Base-by-base conservation (phyloP, 805 yeast species). In the Pichia gijzeniarum region DNA sequence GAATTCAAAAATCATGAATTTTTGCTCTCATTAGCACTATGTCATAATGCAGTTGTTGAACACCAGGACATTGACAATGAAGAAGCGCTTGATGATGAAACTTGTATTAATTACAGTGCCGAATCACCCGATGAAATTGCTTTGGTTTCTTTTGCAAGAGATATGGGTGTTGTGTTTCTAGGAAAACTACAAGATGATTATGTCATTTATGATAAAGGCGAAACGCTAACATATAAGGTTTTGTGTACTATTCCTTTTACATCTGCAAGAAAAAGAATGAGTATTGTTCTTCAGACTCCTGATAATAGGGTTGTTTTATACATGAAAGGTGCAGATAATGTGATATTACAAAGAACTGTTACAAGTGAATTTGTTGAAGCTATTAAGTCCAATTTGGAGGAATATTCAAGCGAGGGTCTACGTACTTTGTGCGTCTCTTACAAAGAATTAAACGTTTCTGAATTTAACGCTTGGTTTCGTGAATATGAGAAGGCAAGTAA, bases 101-200 rank as follows among this genome's bases (percentile, higher is more conserved):
- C 73, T 17, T 57, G 62, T 30, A 60, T 79, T 35, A 70, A 71
- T 25, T 81, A 77, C 64, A 82, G 83, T 55, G 90, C 91, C 1
- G 90, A 85, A 58, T 82, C 89, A 8, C 95, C 95, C 0, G 95
- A 85, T 65, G 95, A 85, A 60, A 79, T 82, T 35, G 90, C 93
- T 1, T 69, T 85, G 44, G 91, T 85, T n/a, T 70, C 82, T 2
- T 81, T 76, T 38, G 91, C 91, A 1, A 68, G 85, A 42, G 91
- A 83, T 58, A 54, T 84, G 27, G 95, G 95, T 9, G 72, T 80
- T 53, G 80, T 76, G 0, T 76, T 82, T 58, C 62, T 72, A 19
- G 82, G 74, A 36, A 69, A 79, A 37, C 70, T 71, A 18, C 70
- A 83, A 58, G 70, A 70, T 34, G 67, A 72, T 3, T 65, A 80